Evolutionary conservation across 2,329 filamentous ascomycete species (phyloP), one percentile per base, ranked within the genome.

Genomic region (Verticillium longisporum): DNA sequence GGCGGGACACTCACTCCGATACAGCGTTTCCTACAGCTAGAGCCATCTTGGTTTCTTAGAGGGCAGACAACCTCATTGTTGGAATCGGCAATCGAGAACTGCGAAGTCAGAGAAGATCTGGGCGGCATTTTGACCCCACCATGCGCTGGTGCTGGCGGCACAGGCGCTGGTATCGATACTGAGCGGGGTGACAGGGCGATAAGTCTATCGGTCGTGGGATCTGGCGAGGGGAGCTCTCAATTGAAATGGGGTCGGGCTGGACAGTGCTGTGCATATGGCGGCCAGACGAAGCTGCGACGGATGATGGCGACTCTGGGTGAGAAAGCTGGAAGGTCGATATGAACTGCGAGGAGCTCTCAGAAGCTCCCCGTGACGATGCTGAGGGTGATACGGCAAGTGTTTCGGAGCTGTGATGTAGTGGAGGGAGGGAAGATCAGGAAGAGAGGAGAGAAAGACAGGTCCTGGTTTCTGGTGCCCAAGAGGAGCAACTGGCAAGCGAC

Each of bases 51-150:
- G 74, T 97, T 97, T 73, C 88, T 88, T 76, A 99, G 82, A 68
- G 95, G 95, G 78, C 95, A 99, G 72, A 97, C 91, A 73, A 99
- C 95, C 79, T 98, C 94, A 76, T 96, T 96, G 77, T 91, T 94
- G 75, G 89, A 85, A 81, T 97, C 92, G 70, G 91, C 91, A 71
- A 96, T 90, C 68, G 92, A 93, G 77, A 97, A 97, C 67, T 92
- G 95, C 73, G 90, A 91, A 65, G 91, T 95, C 73, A 96, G 83
- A 68, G 91, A 88, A 70, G 90, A 86, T 83, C 91, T 88, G 73
- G 92, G 92, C 79, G 93, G 92, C 93, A 97, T 97, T 6, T 41
- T 41, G 56, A 58, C 77, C 80, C 81, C 79, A 83, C 83, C 83
- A 85, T 82, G 75, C 77, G 74, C 69, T 66, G 58, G 56, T 41